Evolutionary conservation across 176 grass and related monocot species (phyloP), one percentile per base, ranked within the genome.

Genomic region (Echinochloa phyllopogon): DNA sequence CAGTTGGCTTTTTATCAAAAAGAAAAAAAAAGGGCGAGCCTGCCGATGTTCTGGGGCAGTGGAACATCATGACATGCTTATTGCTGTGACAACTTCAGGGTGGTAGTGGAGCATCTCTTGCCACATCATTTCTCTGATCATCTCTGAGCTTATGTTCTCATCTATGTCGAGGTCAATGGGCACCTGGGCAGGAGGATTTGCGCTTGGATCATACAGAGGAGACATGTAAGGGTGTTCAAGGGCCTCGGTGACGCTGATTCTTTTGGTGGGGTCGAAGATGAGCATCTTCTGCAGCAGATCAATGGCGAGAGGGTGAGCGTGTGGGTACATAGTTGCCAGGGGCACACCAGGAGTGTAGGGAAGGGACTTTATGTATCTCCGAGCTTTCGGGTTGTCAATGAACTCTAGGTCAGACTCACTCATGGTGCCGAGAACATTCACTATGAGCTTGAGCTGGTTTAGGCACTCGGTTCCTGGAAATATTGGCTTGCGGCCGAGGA

Each of bases 101-200:
- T 90, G 88, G 84, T 86, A 90, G 66, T 90, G 88, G 29, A 90
- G 88, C 88, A 90, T 90, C 79, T 90, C 88, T 21, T 90, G 79
- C 88, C 88, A 90, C 84, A 90, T 90, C 88, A 83, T 90, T 78
- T 90, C 88, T 49, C 88, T 40, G 50, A 90, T 90, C 84, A 90
- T 83, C 40, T 90, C 88, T 49, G 79, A 61, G 4, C 74, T 74
- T 40, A 90, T 65, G 67, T 90, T 86, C 51, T 90, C 88, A 0
- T 90, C 88, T 72, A 90, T 90, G 78, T 90, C 88, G 0, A 90
- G 88, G 29, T 90, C 88, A 0, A 90, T 82, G 72, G 88, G 88
- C 56, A 90, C 88, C 65, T 90, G 78, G 0, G 88, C 88, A 16
- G 88, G 88, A 64, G 88, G 88, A 39, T 90, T 90, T 41, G 83